phyloP scores from a whole-genome alignment of 2,329 filamentous ascomycete species.

The Scorias spongiosa region DNA sequence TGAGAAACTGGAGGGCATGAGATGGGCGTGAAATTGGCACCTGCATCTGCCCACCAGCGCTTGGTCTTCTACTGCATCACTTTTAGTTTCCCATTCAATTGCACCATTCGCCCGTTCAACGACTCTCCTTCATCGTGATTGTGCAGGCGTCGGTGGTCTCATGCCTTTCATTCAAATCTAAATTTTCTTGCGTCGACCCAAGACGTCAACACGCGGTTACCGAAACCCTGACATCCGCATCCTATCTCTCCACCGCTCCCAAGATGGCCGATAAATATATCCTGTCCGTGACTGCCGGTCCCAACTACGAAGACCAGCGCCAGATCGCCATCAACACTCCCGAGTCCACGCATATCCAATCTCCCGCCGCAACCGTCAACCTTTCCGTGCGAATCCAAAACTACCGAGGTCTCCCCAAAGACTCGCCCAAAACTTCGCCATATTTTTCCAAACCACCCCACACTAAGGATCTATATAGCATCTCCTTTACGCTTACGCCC shows the following conservation, averaged over 20 bases:
- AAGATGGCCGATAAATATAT: constrained; percentile 55
- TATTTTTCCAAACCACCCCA: constrained; percentile 67
- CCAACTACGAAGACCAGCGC: constrained; percentile 59
- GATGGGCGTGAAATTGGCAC: too few relatives aligned
- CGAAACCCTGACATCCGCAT: too few relatives aligned
- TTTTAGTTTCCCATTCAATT: too few relatives aligned
- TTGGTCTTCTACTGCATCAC: too few relatives aligned
- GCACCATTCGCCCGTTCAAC: too few relatives aligned
- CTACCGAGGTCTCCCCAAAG: constrained; percentile 52
- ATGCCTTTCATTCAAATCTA: too few relatives aligned
- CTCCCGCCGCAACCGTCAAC: constrained; percentile 47
- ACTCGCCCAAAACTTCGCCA: constrained; percentile 51
- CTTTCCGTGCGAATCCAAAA: constrained; percentile 61
- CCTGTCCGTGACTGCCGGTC: constrained; percentile 67
- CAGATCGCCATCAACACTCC: constrained; percentile 61
- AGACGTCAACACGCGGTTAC: too few relatives aligned
- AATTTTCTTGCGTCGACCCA: too few relatives aligned
- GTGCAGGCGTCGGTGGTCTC: too few relatives aligned
- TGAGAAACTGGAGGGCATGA: too few relatives aligned
- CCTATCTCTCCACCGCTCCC: not conserved
- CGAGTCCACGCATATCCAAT: constrained; percentile 46
- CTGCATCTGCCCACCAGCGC: too few relatives aligned
- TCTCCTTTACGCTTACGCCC: constrained; percentile 65
- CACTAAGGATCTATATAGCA: constrained; percentile 66
- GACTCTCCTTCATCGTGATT: too few relatives aligned